Conservation (phyloP, 352 stramenopile species). For the Phytopythium montanum region DNA sequence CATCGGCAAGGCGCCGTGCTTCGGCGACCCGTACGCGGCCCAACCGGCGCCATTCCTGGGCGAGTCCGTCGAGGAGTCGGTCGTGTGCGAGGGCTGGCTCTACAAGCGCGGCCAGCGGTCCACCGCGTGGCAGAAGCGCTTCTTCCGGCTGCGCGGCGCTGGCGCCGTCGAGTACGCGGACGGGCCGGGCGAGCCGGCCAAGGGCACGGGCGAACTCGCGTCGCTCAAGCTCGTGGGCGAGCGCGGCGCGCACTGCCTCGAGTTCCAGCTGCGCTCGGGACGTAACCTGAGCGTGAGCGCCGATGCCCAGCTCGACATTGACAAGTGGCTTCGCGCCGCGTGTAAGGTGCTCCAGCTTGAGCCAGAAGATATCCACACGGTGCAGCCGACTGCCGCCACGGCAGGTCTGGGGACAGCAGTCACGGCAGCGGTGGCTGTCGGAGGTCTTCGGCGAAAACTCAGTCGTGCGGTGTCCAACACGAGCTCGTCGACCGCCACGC, state of each 20-base stretch:
- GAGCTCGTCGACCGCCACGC: background rate
- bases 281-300: constrained; percentile 63
- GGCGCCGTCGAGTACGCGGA: constrained; percentile 59
- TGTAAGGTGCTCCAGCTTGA: constrained; percentile 53
- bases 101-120: constrained; percentile 62
- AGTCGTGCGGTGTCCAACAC: constrained; percentile 28
- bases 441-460: constrained; percentile 22
- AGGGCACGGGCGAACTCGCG: constrained; percentile 55
- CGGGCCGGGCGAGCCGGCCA: constrained; percentile 51
- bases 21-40: constrained; percentile 55
- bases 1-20: constrained; percentile 53
- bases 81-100: constrained; percentile 69
- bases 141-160: constrained; percentile 65
- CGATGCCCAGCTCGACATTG: constrained; percentile 44
- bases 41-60: constrained; percentile 61
- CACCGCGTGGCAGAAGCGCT: constrained; percentile 63
- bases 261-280: constrained; percentile 60
- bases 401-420: constrained; percentile 2
- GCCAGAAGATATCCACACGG: constrained; percentile 20
- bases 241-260: constrained; percentile 41
- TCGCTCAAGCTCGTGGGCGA: constrained; percentile 48
- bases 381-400: background rate
- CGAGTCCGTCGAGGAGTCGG: constrained; percentile 42
- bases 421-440: constrained; percentile 2
- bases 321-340: constrained; percentile 62